Conservation (phyloP, 2,329 filamentous ascomycete species). For the Microdochium paspali region DNA sequence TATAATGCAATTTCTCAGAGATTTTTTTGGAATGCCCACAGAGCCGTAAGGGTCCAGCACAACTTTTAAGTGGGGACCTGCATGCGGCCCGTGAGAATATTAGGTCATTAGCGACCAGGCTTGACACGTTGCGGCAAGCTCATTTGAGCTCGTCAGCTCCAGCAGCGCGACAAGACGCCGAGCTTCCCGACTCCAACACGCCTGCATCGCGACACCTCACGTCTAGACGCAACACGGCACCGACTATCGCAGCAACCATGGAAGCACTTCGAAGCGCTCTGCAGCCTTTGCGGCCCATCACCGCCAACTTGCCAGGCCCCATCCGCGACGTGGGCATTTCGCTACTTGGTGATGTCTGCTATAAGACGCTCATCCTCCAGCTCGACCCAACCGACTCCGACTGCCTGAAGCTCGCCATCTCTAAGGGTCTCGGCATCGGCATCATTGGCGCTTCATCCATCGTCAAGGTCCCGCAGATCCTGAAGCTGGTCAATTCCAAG, state of each 20-base stretch:
- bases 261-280: slow-evolving; percentile 52
- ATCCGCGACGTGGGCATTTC: slow-evolving; percentile 67
- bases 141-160: not conserved
- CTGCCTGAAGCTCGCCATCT: slow-evolving; percentile 83
- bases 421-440: slow-evolving; percentile 84
- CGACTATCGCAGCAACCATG: slow-evolving; percentile 34
- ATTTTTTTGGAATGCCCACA: too few relatives aligned
- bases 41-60: too few relatives aligned
- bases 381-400: slow-evolving; percentile 67
- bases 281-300: slow-evolving; percentile 56
- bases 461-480: slow-evolving; percentile 93
- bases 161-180: not conserved
- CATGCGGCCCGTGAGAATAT: not conserved
- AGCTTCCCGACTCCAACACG: too few relatives aligned
- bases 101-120: not conserved
- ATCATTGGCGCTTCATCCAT: slow-evolving; percentile 86
- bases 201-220: too few relatives aligned
- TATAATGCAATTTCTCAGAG: too few relatives aligned
- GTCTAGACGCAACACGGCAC: too few relatives aligned
- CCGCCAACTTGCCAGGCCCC: slow-evolving; percentile 62
- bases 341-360: slow-evolving; percentile 77
- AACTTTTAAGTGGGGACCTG: not conserved
- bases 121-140: not conserved
- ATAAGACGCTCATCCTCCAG: slow-evolving; percentile 76
- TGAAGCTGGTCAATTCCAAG: slow-evolving; percentile 77